Evolutionary conservation across 1,284 basidiomycete species (phyloP).

Genomic region (Psilocybe mexicana): DNA sequence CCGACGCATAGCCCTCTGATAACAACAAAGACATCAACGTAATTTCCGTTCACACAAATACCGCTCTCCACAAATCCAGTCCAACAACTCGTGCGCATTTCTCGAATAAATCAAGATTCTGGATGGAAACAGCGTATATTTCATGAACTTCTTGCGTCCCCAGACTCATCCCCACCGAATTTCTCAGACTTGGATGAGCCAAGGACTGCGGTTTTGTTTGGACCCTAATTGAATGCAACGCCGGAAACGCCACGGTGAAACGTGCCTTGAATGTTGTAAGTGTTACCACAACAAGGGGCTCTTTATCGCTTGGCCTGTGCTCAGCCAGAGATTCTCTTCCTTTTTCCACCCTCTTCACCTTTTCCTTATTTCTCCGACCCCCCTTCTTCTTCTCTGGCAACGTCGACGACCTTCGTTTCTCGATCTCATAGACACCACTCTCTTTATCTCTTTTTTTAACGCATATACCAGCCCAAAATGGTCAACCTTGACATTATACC

Average conservation of each 20-base stretch:
- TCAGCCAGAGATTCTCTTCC: not conserved
- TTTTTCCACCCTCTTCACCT: not conserved
- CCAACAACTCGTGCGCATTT: too few relatives aligned
- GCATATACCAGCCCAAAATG: conserved; percentile 8
- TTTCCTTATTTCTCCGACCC: not conserved
- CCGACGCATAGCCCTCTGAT: too few relatives aligned
- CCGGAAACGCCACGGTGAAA: not conserved
- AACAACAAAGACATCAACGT: too few relatives aligned
- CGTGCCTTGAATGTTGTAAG: not conserved
- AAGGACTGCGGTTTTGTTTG: too few relatives aligned
- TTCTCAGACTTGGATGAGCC: too few relatives aligned
- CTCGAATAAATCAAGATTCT: too few relatives aligned
- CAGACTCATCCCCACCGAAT: too few relatives aligned
- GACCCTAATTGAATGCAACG: not conserved
- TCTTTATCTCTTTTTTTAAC: not conserved
- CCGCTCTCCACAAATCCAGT: too few relatives aligned
- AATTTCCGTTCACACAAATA: too few relatives aligned
- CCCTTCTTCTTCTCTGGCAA: not conserved
- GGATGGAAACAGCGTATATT: too few relatives aligned
- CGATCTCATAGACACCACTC: not conserved
- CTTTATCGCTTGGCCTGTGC: not conserved
- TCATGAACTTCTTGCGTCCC: too few relatives aligned
- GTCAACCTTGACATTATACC: conserved; percentile 21
- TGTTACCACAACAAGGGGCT: not conserved
- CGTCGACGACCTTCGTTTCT: not conserved